A percentile compares a stretch with the other conserved stretches of the same genome.
These are phyloP conservation scores for Wickerhamomyces canadensis DNA, from an alignment of 805 yeast genomes.

Conservation along the genomic window DNA sequence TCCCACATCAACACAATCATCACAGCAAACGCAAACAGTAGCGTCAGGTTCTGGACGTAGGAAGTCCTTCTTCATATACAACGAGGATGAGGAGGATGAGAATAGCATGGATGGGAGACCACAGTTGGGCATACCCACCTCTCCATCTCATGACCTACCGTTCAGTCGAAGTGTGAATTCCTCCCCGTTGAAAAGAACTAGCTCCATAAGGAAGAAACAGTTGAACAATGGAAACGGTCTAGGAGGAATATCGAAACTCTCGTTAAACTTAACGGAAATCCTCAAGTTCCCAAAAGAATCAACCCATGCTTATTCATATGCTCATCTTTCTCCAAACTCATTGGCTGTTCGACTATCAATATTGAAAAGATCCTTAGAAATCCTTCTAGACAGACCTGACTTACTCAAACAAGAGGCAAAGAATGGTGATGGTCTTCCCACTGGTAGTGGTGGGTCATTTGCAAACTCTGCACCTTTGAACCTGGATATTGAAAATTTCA, in stretches of 20 bases:
- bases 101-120: too few species aligned
- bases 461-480: constrained; percentile 11
- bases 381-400: constrained; percentile 39
- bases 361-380: constrained; percentile 69
- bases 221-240: constrained; percentile 7
- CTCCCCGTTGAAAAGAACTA: background rate
- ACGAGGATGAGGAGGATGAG: constrained; percentile 8
- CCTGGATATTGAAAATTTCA: constrained; percentile 23
- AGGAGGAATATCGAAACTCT: constrained; percentile 24
- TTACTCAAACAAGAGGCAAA: constrained; percentile 9
- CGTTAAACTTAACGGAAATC: constrained; percentile 36
- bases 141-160: background rate
- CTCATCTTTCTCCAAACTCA: constrained; percentile 76
- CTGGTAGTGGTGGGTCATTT: too few species aligned
- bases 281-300: constrained; percentile 70
- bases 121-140: too few species aligned
- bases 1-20: constrained; percentile 1
- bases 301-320: constrained; percentile 80
- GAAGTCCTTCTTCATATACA: constrained; percentile 12
- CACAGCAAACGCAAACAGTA: too few species aligned
- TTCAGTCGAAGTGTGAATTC: background rate
- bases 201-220: background rate
- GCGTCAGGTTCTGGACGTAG: constrained; percentile 5
- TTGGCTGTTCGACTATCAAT: constrained; percentile 70
- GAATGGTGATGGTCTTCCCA: constrained; percentile 3